A percentile compares a stretch with the other conserved stretches of the same genome.
Conservation (phyloP, 2,329 filamentous ascomycete species). For the Trichophyton schoenleinii region DNA sequence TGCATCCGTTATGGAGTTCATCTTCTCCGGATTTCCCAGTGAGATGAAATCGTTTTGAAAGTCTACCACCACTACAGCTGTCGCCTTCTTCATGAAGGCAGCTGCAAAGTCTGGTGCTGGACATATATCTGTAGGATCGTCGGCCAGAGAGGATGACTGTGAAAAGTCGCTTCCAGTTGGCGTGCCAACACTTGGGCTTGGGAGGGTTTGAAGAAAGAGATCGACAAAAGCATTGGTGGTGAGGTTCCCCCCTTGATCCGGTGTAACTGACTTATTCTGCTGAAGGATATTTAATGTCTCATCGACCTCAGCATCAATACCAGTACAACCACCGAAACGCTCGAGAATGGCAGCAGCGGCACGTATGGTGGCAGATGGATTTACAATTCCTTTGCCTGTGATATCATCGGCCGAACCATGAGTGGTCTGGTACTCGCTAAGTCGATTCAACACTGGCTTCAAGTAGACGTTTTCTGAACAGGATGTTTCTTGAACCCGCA, state of each 20-base stretch:
- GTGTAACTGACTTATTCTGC: not conserved
- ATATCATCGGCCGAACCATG: conserved; percentile 4
- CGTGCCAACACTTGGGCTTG: not conserved
- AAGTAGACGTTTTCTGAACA: conserved; percentile 2
- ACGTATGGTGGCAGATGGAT: conserved; percentile 1
- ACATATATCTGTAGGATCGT: not conserved
- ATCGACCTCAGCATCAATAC: not conserved
- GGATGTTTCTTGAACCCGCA: conserved; percentile 2
- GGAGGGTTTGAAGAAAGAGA: not conserved
- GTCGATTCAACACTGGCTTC: not conserved
- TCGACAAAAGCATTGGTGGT: not conserved
- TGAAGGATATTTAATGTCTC: not conserved
- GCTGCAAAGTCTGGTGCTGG: not conserved
- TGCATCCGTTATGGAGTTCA: conserved; percentile 1
- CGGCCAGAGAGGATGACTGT: not conserved
- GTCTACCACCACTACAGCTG: conserved; percentile 1
- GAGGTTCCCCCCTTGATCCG: conserved; percentile 3
- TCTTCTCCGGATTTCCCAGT: not conserved
- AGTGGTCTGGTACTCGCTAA: conserved; percentile 3
- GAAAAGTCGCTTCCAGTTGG: not conserved
- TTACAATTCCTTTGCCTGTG: conserved; percentile 4
- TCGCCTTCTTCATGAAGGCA: not conserved
- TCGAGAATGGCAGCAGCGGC: conserved; percentile 1
- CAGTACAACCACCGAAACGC: not conserved
- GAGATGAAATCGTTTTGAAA: conserved; percentile 4